Evolutionary conservation across 2,329 filamentous ascomycete species (phyloP), one percentile per base, ranked within the genome.

Genomic region (Scedosporium aurantiacum): DNA sequence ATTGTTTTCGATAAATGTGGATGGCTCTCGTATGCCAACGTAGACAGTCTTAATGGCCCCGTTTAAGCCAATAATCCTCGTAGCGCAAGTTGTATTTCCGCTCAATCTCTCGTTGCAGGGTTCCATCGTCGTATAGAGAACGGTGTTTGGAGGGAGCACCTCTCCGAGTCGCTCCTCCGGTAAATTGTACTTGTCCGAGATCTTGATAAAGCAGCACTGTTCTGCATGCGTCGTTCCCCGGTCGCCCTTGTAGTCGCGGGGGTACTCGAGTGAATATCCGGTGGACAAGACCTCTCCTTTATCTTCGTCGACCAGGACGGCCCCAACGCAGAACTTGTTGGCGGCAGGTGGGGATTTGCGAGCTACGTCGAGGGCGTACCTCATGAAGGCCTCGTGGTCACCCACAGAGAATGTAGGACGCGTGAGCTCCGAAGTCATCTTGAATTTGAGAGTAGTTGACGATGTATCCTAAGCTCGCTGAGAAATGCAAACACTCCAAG

Each of bases 81-180:
- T 67, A 28, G 66, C 75, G 12, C 50, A 55, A 14, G 21, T 27
- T 21, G 4, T 55, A 16, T 55, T 55, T 4, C 52, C 52, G 12
- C 52, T 55, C 7, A 55, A 14, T 16, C 52, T 55, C 1, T 55
- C n/a, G 52, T 28, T 55, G n/a, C 52, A 78, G 4, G 75, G 73
- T 62, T 78, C 76, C 75, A 78, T 77, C 6, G 75, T 77, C 4
- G 75, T 78, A 62, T 78, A 78, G 0, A 78, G 67, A 1, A 70
- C 71, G 0, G 75, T 75, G 58, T 76, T 74, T 2, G 66, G 21
- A 0, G 74, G 73, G 2, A 78, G 66, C 3, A 75, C 71, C n/a
- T 71, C 64, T 8, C 66, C 62, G 4, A 77, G 70, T 12, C 67
- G 64, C 4, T 72, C 69, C 60, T 77, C 74, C 0, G 69, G 65